phyloP scores from a whole-genome alignment of 2,329 filamentous ascomycete genomes.

The Hymenoscyphus linearis region DNA sequence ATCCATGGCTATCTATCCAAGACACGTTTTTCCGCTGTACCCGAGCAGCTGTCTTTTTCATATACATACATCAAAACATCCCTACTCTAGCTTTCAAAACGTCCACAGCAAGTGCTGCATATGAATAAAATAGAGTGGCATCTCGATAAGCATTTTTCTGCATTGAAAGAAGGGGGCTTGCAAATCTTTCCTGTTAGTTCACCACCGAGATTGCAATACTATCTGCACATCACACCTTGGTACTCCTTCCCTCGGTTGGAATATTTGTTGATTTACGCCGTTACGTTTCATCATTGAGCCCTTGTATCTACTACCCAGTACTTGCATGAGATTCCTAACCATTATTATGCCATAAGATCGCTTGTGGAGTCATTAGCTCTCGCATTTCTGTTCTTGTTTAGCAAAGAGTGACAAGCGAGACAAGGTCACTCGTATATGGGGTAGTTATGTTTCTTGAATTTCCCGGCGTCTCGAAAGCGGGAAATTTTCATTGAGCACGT shows the following conservation, averaged over 20 bases:
- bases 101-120: neutral
- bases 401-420: neutral
- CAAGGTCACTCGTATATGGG: neutral
- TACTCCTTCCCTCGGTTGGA: neutral
- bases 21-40: neutral
- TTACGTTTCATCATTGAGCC: neutral
- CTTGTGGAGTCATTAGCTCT: neutral
- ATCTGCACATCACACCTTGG: neutral
- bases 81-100: neutral
- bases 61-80: neutral
- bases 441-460: neutral
- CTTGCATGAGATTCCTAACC: neutral
- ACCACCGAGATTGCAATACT: neutral
- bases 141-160: neutral
- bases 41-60: neutral
- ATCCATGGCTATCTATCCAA: no score
- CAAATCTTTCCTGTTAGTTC: neutral
- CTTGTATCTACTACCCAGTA: neutral
- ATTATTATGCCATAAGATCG: neutral
- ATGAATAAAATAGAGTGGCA: neutral
- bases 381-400: neutral
- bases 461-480: neutral
- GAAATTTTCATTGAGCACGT: neutral
- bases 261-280: neutral
- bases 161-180: neutral